These are phyloP conservation scores for Pyronema domesticum DNA, from an alignment of 495 filamentous ascomycete genomes.

Conservation along the genomic window DNA sequence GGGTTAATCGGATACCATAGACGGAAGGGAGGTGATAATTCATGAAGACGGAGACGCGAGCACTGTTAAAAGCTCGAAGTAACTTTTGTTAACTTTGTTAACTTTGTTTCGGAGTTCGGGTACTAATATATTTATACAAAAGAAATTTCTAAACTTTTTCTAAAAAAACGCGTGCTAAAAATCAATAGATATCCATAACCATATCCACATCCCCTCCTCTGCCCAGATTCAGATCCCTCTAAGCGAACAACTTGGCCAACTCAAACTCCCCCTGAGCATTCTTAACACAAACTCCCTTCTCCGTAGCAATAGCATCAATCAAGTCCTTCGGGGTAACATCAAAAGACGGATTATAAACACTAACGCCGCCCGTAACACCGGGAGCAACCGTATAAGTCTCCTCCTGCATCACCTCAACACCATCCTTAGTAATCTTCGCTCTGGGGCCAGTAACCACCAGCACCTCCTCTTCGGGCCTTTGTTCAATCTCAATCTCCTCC, in stretches of 20 bases:
- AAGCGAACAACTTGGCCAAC: conserved; percentile 37
- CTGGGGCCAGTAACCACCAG: conserved; percentile 58
- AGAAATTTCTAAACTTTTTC: too few species aligned
- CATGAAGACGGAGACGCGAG: too few species aligned
- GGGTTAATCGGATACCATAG: too few species aligned
- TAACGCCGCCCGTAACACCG: conserved; percentile 33
- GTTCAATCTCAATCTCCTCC: conserved; percentile 66
- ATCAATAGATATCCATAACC: too few species aligned
- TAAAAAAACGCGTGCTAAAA: too few species aligned
- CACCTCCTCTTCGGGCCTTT: conserved; percentile 60
- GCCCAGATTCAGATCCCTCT: not conserved
- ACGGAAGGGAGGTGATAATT: not conserved
- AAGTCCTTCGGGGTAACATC: conserved; percentile 75
- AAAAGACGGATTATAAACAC: conserved; percentile 91
- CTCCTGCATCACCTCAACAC: conserved; percentile 30
- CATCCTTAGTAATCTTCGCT: conserved; percentile 28
- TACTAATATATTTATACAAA: too few species aligned
- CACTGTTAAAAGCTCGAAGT: too few species aligned
- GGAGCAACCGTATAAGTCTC: conserved; percentile 54
- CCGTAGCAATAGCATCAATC: conserved; percentile 89
- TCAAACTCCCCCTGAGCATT: conserved; percentile 55
- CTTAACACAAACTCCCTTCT: conserved; percentile 74
- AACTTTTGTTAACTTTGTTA: too few species aligned
- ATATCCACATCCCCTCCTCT: not conserved
- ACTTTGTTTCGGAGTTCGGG: too few species aligned